A percentile compares a stretch with the other conserved stretches of the same genome.
These are phyloP conservation scores for Chaetomium cochliodes DNA, from an alignment of 495 filamentous ascomycete genomes.

Conservation along the genomic window DNA sequence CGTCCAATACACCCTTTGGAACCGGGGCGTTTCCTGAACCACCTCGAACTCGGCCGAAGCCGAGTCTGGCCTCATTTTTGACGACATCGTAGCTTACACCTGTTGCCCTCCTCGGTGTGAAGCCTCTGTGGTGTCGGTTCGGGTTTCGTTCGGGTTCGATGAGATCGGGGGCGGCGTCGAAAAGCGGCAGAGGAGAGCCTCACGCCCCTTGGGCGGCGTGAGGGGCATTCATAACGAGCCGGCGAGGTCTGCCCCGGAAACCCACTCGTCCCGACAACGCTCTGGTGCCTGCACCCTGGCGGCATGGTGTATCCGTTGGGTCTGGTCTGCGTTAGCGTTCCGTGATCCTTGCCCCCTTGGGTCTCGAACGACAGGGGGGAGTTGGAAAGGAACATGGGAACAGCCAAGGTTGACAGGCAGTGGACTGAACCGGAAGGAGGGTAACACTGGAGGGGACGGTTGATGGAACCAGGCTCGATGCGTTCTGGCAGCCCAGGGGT, in stretches of 20 bases:
- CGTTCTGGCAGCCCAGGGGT: background rate
- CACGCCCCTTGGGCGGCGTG: background rate
- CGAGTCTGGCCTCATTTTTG: slow-evolving; percentile 19
- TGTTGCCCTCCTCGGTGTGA: slow-evolving; percentile 10
- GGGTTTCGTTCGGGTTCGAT: background rate
- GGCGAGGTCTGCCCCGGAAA: background rate
- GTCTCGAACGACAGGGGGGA: slow-evolving; percentile 4
- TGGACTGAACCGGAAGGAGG: slow-evolving; percentile 17
- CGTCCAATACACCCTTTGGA: slow-evolving; percentile 60
- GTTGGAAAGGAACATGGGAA: slow-evolving; percentile 4
- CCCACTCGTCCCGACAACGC: slow-evolving; percentile 4
- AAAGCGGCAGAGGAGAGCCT: slow-evolving; percentile 12
- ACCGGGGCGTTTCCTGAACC: slow-evolving; percentile 49
- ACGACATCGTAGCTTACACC: slow-evolving; percentile 9
- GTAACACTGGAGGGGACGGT: slow-evolving; percentile 4
- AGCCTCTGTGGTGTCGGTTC: background rate
- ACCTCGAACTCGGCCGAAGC: slow-evolving; percentile 38
- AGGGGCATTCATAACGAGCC: slow-evolving; percentile 11
- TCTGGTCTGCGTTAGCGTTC: background rate
- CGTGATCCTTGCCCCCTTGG: slow-evolving; percentile 1
- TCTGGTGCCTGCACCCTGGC: slow-evolving; percentile 1
- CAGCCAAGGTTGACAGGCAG: background rate
- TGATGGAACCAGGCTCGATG: slow-evolving; percentile 9
- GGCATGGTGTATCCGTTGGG: background rate
- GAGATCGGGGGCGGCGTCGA: background rate